These are phyloP conservation scores for Cladosporium austrohemisphaericum DNA, from an alignment of 2,329 filamentous ascomycete genomes.

Conservation along the genomic window DNA sequence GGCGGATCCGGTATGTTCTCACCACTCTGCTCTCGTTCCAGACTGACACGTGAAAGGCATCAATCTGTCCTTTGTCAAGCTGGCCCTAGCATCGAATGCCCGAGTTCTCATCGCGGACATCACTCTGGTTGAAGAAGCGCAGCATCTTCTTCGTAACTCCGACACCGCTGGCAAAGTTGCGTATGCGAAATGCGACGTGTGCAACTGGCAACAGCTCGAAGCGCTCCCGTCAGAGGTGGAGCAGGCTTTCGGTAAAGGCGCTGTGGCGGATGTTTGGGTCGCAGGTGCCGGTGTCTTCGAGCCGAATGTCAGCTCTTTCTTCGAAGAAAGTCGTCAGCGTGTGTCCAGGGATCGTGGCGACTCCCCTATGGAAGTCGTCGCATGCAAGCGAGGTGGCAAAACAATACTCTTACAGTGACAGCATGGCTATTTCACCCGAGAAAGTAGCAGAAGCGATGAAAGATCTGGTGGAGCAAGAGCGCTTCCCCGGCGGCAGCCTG, in stretches of 20 bases:
- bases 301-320: constrained; percentile 35
- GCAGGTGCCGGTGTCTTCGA: constrained; percentile 40
- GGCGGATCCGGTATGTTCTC: constrained; percentile 20
- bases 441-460: constrained; percentile 29
- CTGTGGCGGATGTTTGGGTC: constrained; percentile 38
- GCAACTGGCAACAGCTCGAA: constrained; percentile 31
- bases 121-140: constrained; percentile 30
- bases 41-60: constrained; percentile 20
- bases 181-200: constrained; percentile 35
- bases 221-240: constrained; percentile 25
- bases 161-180: constrained; percentile 16
- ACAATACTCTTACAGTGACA: constrained; percentile 21
- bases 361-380: constrained; percentile 29
- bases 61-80: constrained; percentile 24
- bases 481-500: constrained; percentile 24
- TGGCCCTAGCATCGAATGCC: constrained; percentile 22
- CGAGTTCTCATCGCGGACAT: constrained; percentile 36
- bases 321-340: constrained; percentile 37
- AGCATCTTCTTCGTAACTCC: constrained; percentile 24
- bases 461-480: constrained; percentile 24
- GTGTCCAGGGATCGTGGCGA: constrained; percentile 31
- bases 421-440: constrained; percentile 21
- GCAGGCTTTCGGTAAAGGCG: constrained; percentile 26
- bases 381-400: constrained; percentile 18
- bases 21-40: neutral